Percentiles rank a stretch among this genome's conserved stretches.
phyloP scores from a whole-genome alignment of 306 rosid genomes.

The Canavalia gladiata region DNA sequence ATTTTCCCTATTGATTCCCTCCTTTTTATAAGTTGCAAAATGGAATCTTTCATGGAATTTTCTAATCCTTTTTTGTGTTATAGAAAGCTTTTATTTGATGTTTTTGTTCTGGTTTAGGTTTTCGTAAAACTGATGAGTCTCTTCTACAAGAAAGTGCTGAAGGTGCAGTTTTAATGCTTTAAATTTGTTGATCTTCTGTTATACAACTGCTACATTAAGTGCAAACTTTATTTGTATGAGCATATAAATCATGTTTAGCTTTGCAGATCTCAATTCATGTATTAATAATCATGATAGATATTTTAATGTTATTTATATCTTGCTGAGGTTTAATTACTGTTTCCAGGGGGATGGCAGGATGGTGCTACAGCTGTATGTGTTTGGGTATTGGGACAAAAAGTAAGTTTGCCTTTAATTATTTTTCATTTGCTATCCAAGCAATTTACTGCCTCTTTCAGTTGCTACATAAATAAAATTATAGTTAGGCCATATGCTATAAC shows the following conservation, averaged over 20 bases:
- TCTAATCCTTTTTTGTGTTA: constrained; percentile 11
- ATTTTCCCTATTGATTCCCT: not conserved
- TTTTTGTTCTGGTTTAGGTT: constrained; percentile 59
- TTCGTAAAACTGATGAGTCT: constrained; percentile 79
- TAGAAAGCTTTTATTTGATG: constrained; percentile 30
- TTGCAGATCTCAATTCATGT: constrained; percentile 4
- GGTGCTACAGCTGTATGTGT: constrained; percentile 94
- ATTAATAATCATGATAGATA: constrained; percentile 23
- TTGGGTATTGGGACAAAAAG: constrained; percentile 86
- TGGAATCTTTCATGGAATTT: not conserved
- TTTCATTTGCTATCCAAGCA: constrained; percentile 14
- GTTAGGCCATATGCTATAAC: not conserved
- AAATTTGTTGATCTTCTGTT: constrained; percentile 32
- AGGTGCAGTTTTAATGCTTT: constrained; percentile 56
- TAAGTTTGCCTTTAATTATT: constrained; percentile 50
- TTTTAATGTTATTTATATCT: constrained; percentile 45
- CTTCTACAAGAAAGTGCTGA: constrained; percentile 79
- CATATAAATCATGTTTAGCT: not conserved
- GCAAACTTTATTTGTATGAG: constrained; percentile 17
- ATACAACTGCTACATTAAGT: constrained; percentile 1
- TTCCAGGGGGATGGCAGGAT: constrained; percentile 92
- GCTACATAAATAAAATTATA: not conserved
- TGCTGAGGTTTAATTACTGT: constrained; percentile 45
- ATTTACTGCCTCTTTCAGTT: constrained; percentile 17
- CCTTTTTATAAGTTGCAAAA: not conserved